Percentiles rank a stretch among this genome's conserved stretches.
These are phyloP conservation scores for Geoglossum cookeanum DNA, from an alignment of 2,329 filamentous ascomycete genomes.

Conservation along the genomic window DNA sequence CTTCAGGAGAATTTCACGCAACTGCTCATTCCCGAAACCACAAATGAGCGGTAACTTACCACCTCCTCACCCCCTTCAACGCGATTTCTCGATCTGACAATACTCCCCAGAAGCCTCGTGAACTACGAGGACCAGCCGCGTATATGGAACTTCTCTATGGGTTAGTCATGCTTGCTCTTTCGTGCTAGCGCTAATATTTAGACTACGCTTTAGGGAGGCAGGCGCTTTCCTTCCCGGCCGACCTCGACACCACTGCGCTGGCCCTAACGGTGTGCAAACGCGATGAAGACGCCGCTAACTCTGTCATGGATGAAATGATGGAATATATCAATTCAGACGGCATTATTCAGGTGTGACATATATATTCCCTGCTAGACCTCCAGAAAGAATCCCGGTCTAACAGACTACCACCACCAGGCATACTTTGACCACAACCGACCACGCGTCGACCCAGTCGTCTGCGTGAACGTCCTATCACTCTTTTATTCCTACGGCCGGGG, in stretches of 20 bases:
- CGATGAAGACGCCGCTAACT: conserved; percentile 5
- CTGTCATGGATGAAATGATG: conserved; percentile 12
- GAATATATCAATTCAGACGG: conserved; percentile 12
- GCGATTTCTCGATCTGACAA: background rate
- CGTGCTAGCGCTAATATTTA: background rate
- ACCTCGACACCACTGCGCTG: conserved; percentile 19
- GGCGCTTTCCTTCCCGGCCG: conserved; percentile 14
- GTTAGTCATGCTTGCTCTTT: conserved; percentile 2
- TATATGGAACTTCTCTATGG: conserved; percentile 16
- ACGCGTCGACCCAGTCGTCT: conserved; percentile 16
- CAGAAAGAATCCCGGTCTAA: background rate
- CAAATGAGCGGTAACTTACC: conserved; percentile 9
- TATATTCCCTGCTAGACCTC: background rate
- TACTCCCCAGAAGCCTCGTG: conserved; percentile 6
- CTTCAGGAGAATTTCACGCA: conserved; percentile 16
- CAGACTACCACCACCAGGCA: conserved; percentile 8
- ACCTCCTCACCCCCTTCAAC: background rate
- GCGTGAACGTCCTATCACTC: conserved; percentile 17
- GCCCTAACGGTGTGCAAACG: conserved; percentile 14
- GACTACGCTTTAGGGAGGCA: background rate
- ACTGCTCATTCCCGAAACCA: conserved; percentile 15
- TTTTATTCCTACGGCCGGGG: conserved; percentile 18
- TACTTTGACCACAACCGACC: conserved; percentile 16
- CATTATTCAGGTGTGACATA: conserved; percentile 10
- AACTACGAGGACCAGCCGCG: background rate